phyloP scores from a whole-genome alignment of 2,329 filamentous ascomycete species.

The Colletotrichum musicola region DNA sequence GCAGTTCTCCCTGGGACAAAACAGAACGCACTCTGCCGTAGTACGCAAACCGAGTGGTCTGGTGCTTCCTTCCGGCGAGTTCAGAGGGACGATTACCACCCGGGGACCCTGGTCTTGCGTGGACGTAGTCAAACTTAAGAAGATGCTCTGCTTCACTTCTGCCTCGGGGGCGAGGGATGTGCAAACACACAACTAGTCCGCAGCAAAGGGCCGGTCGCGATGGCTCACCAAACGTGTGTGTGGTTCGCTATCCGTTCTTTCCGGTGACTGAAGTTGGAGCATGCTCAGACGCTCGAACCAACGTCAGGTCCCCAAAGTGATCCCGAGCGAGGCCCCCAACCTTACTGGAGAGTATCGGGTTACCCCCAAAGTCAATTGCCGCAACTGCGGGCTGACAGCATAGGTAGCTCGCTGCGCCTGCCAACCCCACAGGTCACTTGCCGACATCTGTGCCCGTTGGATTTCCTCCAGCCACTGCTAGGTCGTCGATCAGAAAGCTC shows the following conservation, averaged over 20 bases:
- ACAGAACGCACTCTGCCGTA: too few relatives aligned
- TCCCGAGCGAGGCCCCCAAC: background rate
- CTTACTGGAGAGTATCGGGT: background rate
- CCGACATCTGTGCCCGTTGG: background rate
- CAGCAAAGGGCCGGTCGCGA: background rate
- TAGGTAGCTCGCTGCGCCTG: conserved; percentile 1
- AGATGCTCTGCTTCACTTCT: conserved; percentile 8
- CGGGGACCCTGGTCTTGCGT: conserved; percentile 7
- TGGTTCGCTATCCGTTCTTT: background rate
- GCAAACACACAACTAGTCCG: background rate
- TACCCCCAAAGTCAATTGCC: conserved; percentile 27
- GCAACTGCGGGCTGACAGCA: background rate
- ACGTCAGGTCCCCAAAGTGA: background rate
- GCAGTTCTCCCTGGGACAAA: too few relatives aligned
- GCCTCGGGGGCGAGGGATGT: background rate
- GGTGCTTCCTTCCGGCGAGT: too few relatives aligned
- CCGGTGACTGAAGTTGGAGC: background rate
- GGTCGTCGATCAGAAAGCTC: conserved; percentile 19
- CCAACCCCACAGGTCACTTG: conserved; percentile 1
- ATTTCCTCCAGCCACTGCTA: background rate
- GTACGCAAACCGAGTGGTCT: too few relatives aligned
- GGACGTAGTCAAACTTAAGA: background rate
- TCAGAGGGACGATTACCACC: background rate
- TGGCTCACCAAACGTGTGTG: background rate
- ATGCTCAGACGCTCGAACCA: background rate